Evolutionary conservation across 2,329 filamentous ascomycete species (phyloP).

Genomic region (Aureobasidium sp.): DNA sequence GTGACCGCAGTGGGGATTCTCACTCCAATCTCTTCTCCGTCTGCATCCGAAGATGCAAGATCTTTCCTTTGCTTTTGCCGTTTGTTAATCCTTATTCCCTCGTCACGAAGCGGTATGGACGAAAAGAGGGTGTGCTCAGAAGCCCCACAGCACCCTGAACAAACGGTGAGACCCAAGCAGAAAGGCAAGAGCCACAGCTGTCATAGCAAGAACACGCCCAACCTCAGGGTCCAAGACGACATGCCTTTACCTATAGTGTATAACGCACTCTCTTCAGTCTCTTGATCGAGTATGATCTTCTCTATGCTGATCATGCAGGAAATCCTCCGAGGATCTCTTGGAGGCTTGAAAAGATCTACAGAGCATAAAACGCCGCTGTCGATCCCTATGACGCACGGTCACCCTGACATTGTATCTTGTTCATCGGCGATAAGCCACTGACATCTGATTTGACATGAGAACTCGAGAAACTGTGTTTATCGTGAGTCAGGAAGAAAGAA

Average conservation of each 20-base stretch:
- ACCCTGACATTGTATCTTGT: background rate
- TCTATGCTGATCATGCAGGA: background rate
- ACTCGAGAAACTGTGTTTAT: background rate
- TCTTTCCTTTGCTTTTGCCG: background rate
- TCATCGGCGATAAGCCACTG: background rate
- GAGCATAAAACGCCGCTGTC: background rate
- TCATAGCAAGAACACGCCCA: background rate
- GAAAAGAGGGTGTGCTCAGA: background rate
- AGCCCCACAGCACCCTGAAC: background rate
- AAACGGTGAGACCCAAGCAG: background rate
- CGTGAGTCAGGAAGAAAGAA: background rate
- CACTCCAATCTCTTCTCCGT: background rate
- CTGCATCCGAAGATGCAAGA: background rate
- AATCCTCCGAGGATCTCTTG: background rate
- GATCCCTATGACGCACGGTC: background rate
- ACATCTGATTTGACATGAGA: background rate
- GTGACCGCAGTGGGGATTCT: no score
- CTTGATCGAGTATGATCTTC: background rate
- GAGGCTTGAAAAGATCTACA: background rate
- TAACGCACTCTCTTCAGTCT: background rate
- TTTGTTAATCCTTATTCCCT: background rate
- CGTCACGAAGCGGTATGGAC: background rate
- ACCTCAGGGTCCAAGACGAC: background rate
- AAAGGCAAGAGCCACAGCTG: background rate
- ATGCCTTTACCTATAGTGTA: slow-evolving; percentile 5